Conservation (phyloP, 1,139 yeast species). For the Taphrina communis region DNA sequence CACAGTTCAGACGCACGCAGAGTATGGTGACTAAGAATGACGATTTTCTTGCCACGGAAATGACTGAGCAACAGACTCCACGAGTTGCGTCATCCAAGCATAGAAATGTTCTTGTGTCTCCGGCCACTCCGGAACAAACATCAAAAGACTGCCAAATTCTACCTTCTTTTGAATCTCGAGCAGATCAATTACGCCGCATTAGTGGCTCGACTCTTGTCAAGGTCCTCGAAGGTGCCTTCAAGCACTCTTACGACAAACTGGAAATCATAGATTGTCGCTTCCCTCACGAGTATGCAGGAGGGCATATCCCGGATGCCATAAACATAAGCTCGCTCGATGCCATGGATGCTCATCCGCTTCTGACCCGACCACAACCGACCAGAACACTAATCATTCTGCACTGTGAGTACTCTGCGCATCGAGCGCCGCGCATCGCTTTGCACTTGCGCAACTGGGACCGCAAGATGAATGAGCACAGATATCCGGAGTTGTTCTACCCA, state of each 20-base stretch:
- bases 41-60: constrained; percentile 52
- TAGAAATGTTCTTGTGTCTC: neutral
- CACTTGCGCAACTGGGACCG: constrained; percentile 86
- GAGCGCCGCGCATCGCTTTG: constrained; percentile 90
- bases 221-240: constrained; percentile 65
- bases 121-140: neutral
- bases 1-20: constrained; percentile 65
- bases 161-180: constrained; percentile 42
- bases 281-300: constrained; percentile 88
- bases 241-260: constrained; percentile 63
- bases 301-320: constrained; percentile 83
- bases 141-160: constrained; percentile 5
- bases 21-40: constrained; percentile 64
- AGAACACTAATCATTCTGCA: constrained; percentile 74
- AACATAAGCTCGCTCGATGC: constrained; percentile 75
- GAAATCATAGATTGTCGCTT: constrained; percentile 85
- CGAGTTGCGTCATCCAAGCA: neutral
- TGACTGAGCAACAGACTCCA: constrained; percentile 40
- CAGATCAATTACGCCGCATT: constrained; percentile 38
- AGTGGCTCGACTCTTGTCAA: constrained; percentile 46
- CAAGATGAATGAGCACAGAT: constrained; percentile 68
- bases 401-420: constrained; percentile 88
- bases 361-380: constrained; percentile 48
- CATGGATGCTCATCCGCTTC: constrained; percentile 58
- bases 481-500: constrained; percentile 83